A percentile compares a stretch with the other conserved stretches of the same genome.
Conservation (phyloP, 2,329 filamentous ascomycete species). For the Stagonosporopsis chrysanthemi region DNA sequence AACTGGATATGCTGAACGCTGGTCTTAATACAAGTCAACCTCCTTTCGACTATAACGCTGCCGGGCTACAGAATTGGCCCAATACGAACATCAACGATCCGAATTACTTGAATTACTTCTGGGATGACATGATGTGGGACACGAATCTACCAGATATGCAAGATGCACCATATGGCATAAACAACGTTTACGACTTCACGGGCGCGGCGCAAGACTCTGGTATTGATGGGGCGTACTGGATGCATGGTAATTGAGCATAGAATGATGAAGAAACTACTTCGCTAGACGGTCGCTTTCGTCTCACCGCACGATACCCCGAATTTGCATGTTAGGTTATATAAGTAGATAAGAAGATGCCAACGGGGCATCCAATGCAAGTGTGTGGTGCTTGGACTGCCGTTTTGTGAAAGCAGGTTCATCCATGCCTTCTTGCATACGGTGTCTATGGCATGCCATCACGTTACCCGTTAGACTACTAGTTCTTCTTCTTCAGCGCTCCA, state of each 20-base stretch:
- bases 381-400: neutral
- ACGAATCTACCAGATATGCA: constrained; percentile 49
- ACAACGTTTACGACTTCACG: constrained; percentile 47
- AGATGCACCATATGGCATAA: constrained; percentile 45
- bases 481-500: constrained; percentile 48
- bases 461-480: constrained; percentile 8
- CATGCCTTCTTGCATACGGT: neutral
- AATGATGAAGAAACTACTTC: neutral
- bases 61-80: constrained; percentile 33
- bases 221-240: constrained; percentile 43
- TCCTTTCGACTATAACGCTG: constrained; percentile 40
- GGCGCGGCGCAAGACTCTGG: constrained; percentile 44
- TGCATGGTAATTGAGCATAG: constrained; percentile 42
- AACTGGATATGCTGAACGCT: constrained; percentile 1
- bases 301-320: constrained; percentile 12
- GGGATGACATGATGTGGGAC: constrained; percentile 55
- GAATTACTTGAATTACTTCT: constrained; percentile 46
- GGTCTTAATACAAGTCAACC: constrained; percentile 19
- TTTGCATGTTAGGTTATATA: neutral
- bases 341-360: neutral
- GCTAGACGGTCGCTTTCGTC: constrained; percentile 7
- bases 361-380: neutral
- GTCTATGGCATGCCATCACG: neutral
- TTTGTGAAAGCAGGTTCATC: neutral
- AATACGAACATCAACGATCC: constrained; percentile 38